Conservation (phyloP, 1,284 basidiomycete species). For the Malassezia japonica region DNA sequence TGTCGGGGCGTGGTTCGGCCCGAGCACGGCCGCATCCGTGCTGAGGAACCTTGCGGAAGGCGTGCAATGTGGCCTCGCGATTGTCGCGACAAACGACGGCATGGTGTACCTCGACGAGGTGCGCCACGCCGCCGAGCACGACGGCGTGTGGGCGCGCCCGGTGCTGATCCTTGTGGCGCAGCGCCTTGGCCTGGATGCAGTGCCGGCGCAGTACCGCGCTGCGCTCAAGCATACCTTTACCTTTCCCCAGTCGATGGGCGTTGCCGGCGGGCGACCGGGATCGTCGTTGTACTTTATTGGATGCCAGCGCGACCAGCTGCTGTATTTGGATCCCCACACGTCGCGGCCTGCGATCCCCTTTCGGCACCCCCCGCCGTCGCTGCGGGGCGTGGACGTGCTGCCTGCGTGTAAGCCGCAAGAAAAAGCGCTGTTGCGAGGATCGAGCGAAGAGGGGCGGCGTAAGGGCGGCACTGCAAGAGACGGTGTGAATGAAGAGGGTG, state of each 20-base stretch:
- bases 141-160: slow-evolving; percentile 48
- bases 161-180: slow-evolving; percentile 80
- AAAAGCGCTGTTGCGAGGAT: slow-evolving; percentile 24
- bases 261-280: slow-evolving; percentile 85
- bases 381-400: slow-evolving; percentile 23
- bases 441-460: slow-evolving; percentile 51
- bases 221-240: slow-evolving; percentile 82
- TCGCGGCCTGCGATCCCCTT: slow-evolving; percentile 70
- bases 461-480: no score
- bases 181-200: slow-evolving; percentile 77
- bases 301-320: slow-evolving; percentile 60
- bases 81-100: slow-evolving; percentile 66
- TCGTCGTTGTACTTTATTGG: slow-evolving; percentile 97
- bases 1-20: slow-evolving; percentile 95
- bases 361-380: slow-evolving; percentile 54
- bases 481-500: no score
- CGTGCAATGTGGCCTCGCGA: slow-evolving; percentile 63
- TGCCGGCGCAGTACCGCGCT: slow-evolving; percentile 89
- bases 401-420: no score
- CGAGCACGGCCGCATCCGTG: slow-evolving; percentile 87
- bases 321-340: slow-evolving; percentile 94
- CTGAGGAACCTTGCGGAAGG: slow-evolving; percentile 63
- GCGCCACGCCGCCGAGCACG: slow-evolving; percentile 61
- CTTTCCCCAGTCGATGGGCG: slow-evolving; percentile 88
- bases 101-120: slow-evolving; percentile 79